Evolutionary conservation across 1,284 basidiomycete species (phyloP).

Genomic region (Stygiomarasmius scandens): DNA sequence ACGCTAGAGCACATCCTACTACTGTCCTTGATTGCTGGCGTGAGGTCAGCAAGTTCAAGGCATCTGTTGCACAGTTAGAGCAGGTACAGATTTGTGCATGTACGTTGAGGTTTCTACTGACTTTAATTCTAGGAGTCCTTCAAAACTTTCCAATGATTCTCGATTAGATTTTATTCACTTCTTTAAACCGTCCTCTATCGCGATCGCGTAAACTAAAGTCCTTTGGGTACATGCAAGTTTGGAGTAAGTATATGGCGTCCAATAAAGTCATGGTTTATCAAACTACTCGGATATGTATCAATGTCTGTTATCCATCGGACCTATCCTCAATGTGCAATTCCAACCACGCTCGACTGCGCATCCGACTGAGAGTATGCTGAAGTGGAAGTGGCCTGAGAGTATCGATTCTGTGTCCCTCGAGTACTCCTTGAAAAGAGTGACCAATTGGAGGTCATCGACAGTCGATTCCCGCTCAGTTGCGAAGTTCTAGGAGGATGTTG

Average conservation of each 20-base stretch:
- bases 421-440: constrained; percentile 17
- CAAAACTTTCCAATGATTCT: constrained; percentile 49
- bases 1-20: constrained; percentile 54
- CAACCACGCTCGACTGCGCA: constrained; percentile 21
- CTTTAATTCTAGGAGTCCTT: constrained; percentile 49
- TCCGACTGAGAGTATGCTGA: constrained; percentile 26
- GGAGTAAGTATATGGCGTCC: constrained; percentile 6
- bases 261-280: constrained; percentile 9
- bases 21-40: constrained; percentile 78
- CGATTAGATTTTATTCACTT: neutral
- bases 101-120: constrained; percentile 5
- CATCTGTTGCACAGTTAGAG: constrained; percentile 69
- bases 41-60: constrained; percentile 75
- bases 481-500: constrained; percentile 15
- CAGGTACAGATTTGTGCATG: constrained; percentile 35
- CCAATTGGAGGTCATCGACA: constrained; percentile 27
- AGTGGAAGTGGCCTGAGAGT: constrained; percentile 25
- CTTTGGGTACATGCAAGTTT: constrained; percentile 5
- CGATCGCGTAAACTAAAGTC: neutral
- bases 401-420: constrained; percentile 13
- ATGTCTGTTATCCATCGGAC: too few species aligned
- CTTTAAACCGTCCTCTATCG: neutral
- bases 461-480: constrained; percentile 17
- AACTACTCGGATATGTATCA: too few species aligned
- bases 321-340: constrained; percentile 26